Conservation (phyloP, 164 flowering plant genomes). For the Berberis vulgaris region DNA sequence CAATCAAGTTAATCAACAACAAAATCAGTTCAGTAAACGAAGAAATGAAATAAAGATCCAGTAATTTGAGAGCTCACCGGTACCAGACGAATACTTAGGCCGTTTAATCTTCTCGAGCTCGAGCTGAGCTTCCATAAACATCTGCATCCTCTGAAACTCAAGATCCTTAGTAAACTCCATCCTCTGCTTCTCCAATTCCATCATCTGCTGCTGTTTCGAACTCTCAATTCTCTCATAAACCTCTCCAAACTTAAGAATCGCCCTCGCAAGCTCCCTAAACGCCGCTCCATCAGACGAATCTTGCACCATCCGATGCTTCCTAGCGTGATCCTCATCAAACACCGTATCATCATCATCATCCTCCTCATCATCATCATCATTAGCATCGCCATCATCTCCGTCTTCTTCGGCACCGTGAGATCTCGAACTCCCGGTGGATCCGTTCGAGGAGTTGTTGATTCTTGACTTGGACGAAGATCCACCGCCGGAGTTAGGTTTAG, state of each 20-base stretch:
- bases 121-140: conserved; percentile 47
- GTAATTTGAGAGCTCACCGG: conserved; percentile 14
- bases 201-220: conserved; percentile 41
- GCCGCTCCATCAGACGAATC: conserved; percentile 18
- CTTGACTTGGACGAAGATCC: conserved; percentile 15
- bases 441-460: conserved; percentile 1
- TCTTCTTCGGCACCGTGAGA: conserved; percentile 4
- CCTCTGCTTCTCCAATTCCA: conserved; percentile 55
- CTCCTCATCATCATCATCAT: conserved; percentile 5
- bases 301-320: conserved; percentile 9
- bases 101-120: conserved; percentile 31
- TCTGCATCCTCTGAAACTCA: conserved; percentile 48
- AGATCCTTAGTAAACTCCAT: conserved; percentile 53
- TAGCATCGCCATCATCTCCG: conserved; percentile 1
- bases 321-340: too few relatives aligned
- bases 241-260: conserved; percentile 45
- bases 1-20: too few relatives aligned
- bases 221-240: conserved; percentile 48
- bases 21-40: too few relatives aligned
- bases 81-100: conserved; percentile 13
- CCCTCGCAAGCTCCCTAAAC: conserved; percentile 41
- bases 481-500: conserved; percentile 3
- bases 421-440: conserved; percentile 20
- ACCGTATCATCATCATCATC: conserved; percentile 8
- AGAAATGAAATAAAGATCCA: too few relatives aligned